Conservation (phyloP, 2,329 filamentous ascomycete genomes). For the Aspergillus piperis region DNA sequence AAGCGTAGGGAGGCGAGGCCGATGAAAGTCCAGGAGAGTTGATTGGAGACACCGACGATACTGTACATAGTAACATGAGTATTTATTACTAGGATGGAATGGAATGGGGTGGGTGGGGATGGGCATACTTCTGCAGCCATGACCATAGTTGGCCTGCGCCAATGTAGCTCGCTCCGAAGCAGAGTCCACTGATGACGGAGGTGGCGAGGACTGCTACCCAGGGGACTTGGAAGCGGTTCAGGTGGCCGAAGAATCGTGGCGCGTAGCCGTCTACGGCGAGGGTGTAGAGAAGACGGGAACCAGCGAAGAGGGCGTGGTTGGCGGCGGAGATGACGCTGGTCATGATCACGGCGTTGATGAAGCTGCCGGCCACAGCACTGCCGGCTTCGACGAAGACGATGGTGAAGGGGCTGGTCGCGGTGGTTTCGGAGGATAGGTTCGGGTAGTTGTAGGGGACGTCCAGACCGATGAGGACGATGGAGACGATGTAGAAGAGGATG, state of each 20-base stretch:
- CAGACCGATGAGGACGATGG: constrained; percentile 58
- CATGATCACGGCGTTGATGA: constrained; percentile 64
- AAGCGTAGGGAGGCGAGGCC: constrained; percentile 67
- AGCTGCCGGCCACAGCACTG: constrained; percentile 55
- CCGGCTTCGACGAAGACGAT: constrained; percentile 63
- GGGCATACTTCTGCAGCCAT: constrained; percentile 63
- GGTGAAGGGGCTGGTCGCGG: constrained; percentile 58
- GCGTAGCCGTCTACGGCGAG: constrained; percentile 59
- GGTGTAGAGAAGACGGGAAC: constrained; percentile 59
- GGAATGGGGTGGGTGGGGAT: too few species aligned
- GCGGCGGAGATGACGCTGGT: constrained; percentile 61
- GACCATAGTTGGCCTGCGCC: constrained; percentile 66
- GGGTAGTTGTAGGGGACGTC: constrained; percentile 60
- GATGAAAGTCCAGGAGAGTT: constrained; percentile 65
- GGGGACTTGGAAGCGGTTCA: constrained; percentile 55
- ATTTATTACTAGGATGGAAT: neutral
- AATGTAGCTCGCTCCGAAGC: constrained; percentile 67
- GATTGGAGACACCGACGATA: constrained; percentile 68
- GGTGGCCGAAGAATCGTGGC: constrained; percentile 54
- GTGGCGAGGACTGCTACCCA: constrained; percentile 59
- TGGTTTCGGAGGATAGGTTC: constrained; percentile 45
- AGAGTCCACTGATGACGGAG: constrained; percentile 57
- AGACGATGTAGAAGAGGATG: constrained; percentile 56
- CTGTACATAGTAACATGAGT: constrained; percentile 28
- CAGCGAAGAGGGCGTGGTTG: constrained; percentile 61